Evolutionary conservation across 768 basidiomycete genomes (phyloP).

Genomic region (Suillus decipiens): DNA sequence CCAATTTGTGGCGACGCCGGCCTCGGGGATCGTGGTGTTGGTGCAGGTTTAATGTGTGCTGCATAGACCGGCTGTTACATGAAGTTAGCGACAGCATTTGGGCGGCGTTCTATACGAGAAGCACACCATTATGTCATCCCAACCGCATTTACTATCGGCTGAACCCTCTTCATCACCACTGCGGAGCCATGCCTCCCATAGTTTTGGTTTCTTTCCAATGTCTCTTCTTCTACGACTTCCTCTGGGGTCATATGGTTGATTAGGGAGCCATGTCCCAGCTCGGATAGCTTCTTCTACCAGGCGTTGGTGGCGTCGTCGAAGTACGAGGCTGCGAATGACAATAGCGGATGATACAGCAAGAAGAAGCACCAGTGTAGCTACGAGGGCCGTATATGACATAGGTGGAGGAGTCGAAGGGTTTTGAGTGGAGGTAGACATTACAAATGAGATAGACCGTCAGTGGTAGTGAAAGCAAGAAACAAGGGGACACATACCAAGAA

Average conservation of each 20-base stretch:
- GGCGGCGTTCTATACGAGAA: not conserved
- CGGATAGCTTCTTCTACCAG: conserved; percentile 64
- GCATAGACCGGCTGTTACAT: conserved; percentile 26
- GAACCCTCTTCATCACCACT: conserved; percentile 14
- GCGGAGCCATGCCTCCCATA: conserved; percentile 33
- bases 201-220: conserved; percentile 31
- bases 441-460: not conserved
- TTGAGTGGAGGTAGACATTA: conserved; percentile 20
- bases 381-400: conserved; percentile 44
- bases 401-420: conserved; percentile 13
- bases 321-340: conserved; percentile 61
- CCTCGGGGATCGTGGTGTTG: conserved; percentile 9
- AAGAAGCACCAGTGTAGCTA: conserved; percentile 68
- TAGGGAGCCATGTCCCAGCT: conserved; percentile 60
- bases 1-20: conserved; percentile 7
- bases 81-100: not conserved
- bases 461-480: not conserved
- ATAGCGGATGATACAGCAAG: conserved; percentile 69
- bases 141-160: conserved; percentile 22
- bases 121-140: conserved; percentile 33
- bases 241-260: conserved; percentile 15
- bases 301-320: conserved; percentile 61
- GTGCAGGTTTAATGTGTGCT: conserved; percentile 20
- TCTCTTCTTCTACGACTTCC: conserved; percentile 26
- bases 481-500: conserved; percentile 29